Evolutionary conservation across 148 eudicot species (phyloP).

Genomic region (Heliosperma pusillum): DNA sequence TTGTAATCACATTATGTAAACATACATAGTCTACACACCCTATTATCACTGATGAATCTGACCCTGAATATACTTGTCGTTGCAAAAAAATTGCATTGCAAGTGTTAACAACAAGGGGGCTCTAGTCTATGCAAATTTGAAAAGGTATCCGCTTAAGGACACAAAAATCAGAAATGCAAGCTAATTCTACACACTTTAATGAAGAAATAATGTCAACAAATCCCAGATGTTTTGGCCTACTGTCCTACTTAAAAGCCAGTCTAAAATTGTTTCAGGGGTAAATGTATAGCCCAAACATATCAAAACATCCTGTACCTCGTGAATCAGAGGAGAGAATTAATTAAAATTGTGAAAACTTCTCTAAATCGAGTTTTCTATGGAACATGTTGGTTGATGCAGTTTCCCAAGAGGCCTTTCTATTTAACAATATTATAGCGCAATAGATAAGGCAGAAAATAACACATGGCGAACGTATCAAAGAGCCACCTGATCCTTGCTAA

Average conservation of each 20-base stretch:
- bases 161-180: no score
- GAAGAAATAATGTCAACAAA: no score
- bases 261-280: no score
- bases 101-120: background rate
- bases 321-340: background rate
- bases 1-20: background rate
- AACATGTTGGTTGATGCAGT: background rate
- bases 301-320: background rate
- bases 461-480: slow-evolving; percentile 7
- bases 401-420: background rate
- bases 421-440: background rate
- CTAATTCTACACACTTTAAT: no score
- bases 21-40: background rate
- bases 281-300: no score
- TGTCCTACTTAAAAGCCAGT: background rate
- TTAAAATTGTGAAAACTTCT: no score
- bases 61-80: background rate
- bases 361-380: background rate
- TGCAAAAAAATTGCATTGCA: background rate
- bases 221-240: background rate
- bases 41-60: background rate
- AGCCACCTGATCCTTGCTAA: slow-evolving; percentile 4
- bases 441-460: background rate
- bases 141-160: no score
- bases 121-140: no score